Evolutionary conservation across 768 basidiomycete species (phyloP).

Genomic region (Tylopilus felleus): DNA sequence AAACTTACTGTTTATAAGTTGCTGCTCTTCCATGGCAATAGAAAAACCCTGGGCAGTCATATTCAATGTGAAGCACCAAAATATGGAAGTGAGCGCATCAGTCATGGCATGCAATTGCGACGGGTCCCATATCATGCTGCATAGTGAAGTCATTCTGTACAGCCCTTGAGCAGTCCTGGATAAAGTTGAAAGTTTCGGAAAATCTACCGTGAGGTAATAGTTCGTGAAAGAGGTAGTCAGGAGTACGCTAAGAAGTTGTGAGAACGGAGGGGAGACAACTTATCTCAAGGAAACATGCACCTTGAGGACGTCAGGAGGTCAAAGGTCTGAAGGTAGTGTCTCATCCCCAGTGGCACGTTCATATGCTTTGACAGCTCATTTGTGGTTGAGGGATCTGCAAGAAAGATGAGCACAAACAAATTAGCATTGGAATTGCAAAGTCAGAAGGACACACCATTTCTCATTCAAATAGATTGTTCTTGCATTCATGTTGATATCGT

Average conservation of each 20-base stretch:
- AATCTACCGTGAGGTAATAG: slow-evolving; percentile 74
- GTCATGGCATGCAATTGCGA: slow-evolving; percentile 88
- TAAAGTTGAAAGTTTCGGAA: slow-evolving; percentile 70
- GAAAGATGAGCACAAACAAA: slow-evolving; percentile 33
- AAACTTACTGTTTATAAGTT: slow-evolving; percentile 82
- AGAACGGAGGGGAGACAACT: neutral
- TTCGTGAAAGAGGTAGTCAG: slow-evolving; percentile 90
- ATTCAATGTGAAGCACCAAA: slow-evolving; percentile 66
- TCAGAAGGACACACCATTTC: slow-evolving; percentile 60
- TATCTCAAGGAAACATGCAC: slow-evolving; percentile 34
- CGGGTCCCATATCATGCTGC: slow-evolving; percentile 73
- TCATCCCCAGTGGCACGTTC: slow-evolving; percentile 94
- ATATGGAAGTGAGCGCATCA: slow-evolving; percentile 94
- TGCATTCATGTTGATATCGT: slow-evolving; percentile 82
- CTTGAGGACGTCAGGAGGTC: slow-evolving; percentile 84
- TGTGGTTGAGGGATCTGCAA: slow-evolving; percentile 77
- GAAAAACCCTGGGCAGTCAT: slow-evolving; percentile 57
- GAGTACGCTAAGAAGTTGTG: slow-evolving; percentile 54
- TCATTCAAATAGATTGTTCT: slow-evolving; percentile 83
- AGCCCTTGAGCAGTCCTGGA: slow-evolving; percentile 87
- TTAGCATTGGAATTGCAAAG: neutral
- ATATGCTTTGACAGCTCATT: slow-evolving; percentile 89
- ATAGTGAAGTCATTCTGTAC: slow-evolving; percentile 94
- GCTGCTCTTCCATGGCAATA: slow-evolving; percentile 76
- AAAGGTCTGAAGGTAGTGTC: slow-evolving; percentile 84